A percentile compares a stretch with the other conserved stretches of the same genome.
Conservation (phyloP, 495 filamentous ascomycete species). For the Bathelium albidoporum region DNA sequence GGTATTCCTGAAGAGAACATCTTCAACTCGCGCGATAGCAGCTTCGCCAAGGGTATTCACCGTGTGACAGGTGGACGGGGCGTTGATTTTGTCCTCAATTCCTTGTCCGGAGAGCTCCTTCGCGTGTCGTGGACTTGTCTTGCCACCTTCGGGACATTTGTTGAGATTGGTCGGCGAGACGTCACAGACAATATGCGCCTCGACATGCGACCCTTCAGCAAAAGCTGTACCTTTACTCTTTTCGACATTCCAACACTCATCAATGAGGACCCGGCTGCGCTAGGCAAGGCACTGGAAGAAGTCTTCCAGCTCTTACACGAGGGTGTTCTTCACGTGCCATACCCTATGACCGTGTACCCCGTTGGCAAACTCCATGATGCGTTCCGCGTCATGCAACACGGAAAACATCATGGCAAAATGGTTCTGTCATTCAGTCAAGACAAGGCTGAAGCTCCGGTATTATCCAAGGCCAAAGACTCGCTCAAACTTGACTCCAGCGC, state of each 20-base stretch:
- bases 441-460: not conserved
- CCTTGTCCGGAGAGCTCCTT: conserved; percentile 14
- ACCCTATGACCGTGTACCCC: conserved; percentile 6
- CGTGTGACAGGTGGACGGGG: conserved; percentile 10
- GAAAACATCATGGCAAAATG: conserved; percentile 48
- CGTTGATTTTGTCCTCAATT: conserved; percentile 20
- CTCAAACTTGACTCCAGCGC: conserved; percentile 8
- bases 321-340: not conserved
- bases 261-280: conserved; percentile 12
- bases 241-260: conserved; percentile 26
- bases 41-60: conserved; percentile 5
- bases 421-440: conserved; percentile 36
- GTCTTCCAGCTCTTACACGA: not conserved
- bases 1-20: conserved; percentile 36
- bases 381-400: conserved; percentile 46
- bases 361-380: conserved; percentile 38
- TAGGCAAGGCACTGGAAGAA: conserved; percentile 13
- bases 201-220: conserved; percentile 12
- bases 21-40: conserved; percentile 13
- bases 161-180: conserved; percentile 37
- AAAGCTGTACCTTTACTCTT: conserved; percentile 25
- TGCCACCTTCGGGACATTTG: conserved; percentile 35
- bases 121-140: conserved; percentile 10
- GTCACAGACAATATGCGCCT: not conserved
- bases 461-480: not conserved